Conservation (phyloP, 2,329 filamentous ascomycete genomes). For the Trichoderma sp. region DNA sequence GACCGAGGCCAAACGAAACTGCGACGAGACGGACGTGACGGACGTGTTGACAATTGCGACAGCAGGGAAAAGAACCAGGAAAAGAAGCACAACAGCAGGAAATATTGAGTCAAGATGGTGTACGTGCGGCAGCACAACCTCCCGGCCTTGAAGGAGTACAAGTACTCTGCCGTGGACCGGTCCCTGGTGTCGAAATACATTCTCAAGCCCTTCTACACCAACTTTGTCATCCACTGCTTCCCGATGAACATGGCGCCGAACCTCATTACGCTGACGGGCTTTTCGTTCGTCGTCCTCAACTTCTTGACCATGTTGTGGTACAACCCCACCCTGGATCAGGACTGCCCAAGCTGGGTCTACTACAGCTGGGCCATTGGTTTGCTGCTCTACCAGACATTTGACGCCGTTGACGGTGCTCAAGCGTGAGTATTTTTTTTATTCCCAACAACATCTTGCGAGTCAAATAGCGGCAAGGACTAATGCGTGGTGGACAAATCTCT, state of each 20-base stretch:
- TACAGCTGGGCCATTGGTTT: conserved; percentile 84
- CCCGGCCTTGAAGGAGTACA: conserved; percentile 86
- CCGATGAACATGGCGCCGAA: conserved; percentile 92
- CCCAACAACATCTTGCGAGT: background rate
- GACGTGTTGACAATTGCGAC: background rate
- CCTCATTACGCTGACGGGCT: conserved; percentile 85
- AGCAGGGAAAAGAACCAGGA: background rate
- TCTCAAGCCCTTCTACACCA: conserved; percentile 95
- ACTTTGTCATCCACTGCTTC: conserved; percentile 90
- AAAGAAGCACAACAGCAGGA: background rate
- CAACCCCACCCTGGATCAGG: conserved; percentile 86
- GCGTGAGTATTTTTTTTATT: conserved; percentile 58
- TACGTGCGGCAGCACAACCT: conserved; percentile 93
- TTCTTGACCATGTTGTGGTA: conserved; percentile 93
- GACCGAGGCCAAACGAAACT: background rate
- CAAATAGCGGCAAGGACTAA: background rate
- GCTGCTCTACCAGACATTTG: conserved; percentile 97
- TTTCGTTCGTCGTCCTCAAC: conserved; percentile 85
- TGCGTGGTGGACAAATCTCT: background rate
- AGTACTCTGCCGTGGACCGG: conserved; percentile 89
- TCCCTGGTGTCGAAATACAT: conserved; percentile 89
- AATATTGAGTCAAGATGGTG: conserved; percentile 61
- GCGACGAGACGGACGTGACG: background rate
- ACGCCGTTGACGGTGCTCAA: conserved; percentile 92
- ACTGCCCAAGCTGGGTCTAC: conserved; percentile 96